Evolutionary conservation across 1,284 basidiomycete genomes (phyloP), one percentile per base, ranked within the genome.

Genomic region (Trichosporon asahii): DNA sequence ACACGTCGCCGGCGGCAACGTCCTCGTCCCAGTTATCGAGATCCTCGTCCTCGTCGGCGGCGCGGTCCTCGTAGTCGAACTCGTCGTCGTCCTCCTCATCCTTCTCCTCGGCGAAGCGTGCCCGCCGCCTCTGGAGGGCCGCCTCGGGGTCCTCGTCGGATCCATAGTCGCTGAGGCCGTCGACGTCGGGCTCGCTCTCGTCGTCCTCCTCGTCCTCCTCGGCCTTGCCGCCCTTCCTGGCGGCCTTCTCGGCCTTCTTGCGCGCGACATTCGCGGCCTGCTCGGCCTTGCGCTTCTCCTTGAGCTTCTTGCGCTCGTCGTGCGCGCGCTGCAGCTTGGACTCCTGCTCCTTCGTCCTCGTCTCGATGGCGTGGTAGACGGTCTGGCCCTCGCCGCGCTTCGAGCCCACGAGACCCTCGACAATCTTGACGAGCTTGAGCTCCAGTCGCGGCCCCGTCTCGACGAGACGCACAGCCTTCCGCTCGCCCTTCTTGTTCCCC

Each of bases 381-480:
- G 97, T 93, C 74, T 88, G 88, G 2, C 94, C 92, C 80, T 95
- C 92, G 67, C 85, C 85, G 67, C 80, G 75, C 77, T 82, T 83
- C 70, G 78, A 78, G 9, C 94, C 94, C 3, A 94, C 93, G 8
- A 93, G 85, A n/a, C 95, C 95, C 82, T 98, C 95, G 21, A 90
- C 89, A 73, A 99, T 93, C 86, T 99, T 99, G 79, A 98, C 89
- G 73, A 99, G 86, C 75, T 88, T 88, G 75, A 98, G 85, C 83
- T 99, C 97, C 89, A 99, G 90, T 76, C 97, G 86, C 31, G 97
- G 97, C 0, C 97, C 97, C 66, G 98, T 90, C 84, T 99, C 97
- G 68, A 95, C 91, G 69, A 99, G 85, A 72, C 90, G 87, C 1
- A 99, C 93, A 2, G 97, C 96, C 73, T 94, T 89, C 84, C 92